Conservation (phyloP, 805 yeast species). For the Myxozyma kluyveri region DNA sequence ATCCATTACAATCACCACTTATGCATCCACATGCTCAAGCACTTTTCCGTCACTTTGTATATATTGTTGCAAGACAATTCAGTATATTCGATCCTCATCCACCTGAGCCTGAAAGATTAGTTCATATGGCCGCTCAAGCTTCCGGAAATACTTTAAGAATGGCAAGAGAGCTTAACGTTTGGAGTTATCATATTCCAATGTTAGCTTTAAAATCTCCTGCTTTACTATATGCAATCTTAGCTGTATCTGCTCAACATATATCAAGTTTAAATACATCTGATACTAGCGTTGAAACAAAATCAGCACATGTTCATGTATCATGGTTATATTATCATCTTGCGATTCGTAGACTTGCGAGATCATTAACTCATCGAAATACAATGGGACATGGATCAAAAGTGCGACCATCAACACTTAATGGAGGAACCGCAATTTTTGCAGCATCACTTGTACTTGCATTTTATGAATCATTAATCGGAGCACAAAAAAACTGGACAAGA, state of each 20-base stretch:
- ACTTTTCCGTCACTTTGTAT: slow-evolving; percentile 19
- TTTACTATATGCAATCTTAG: slow-evolving; percentile 19
- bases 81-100: slow-evolving; percentile 12
- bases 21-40: slow-evolving; percentile 14
- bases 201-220: slow-evolving; percentile 18
- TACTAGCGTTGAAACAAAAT: not conserved
- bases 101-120: slow-evolving; percentile 14
- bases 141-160: not conserved
- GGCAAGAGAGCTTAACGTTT: slow-evolving; percentile 11
- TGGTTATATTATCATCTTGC: slow-evolving; percentile 20
- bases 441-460: slow-evolving; percentile 16
- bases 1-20: slow-evolving; percentile 16
- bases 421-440: slow-evolving; percentile 15
- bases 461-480: slow-evolving; percentile 20
- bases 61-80: slow-evolving; percentile 20
- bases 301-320: slow-evolving; percentile 15
- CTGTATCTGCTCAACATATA: slow-evolving; percentile 20
- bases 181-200: slow-evolving; percentile 24
- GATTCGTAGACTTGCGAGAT: slow-evolving; percentile 13
- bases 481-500: slow-evolving; percentile 23
- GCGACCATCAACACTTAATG: slow-evolving; percentile 1
- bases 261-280: not conserved
- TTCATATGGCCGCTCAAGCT: slow-evolving; percentile 2
- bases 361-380: slow-evolving; percentile 3
- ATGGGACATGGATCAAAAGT: not conserved